phyloP scores from a whole-genome alignment of 2,329 filamentous ascomycete genomes.

The Sclerotinia trifoliorum region DNA sequence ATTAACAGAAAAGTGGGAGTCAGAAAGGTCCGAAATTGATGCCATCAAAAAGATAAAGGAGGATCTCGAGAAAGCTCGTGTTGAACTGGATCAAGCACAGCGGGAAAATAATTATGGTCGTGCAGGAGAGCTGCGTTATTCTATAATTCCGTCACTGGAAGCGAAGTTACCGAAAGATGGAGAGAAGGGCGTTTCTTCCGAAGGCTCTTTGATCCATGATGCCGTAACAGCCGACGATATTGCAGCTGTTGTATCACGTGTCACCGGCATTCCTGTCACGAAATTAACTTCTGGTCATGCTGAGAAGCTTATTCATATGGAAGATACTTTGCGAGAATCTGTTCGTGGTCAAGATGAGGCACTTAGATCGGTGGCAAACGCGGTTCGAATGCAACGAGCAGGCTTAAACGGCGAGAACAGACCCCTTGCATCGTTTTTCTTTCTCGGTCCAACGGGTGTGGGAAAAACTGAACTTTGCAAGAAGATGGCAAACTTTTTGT shows the following conservation, averaged over 20 bases:
- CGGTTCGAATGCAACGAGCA: slow-evolving; percentile 89
- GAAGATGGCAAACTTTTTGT: slow-evolving; percentile 89
- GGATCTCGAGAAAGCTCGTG: slow-evolving; percentile 79
- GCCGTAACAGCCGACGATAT: slow-evolving; percentile 96
- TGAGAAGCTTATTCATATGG: slow-evolving; percentile 94
- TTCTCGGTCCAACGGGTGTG: slow-evolving; percentile 92
- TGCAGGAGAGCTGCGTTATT: slow-evolving; percentile 88
- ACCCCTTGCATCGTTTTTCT: slow-evolving; percentile 94
- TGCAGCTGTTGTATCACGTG: slow-evolving; percentile 82
- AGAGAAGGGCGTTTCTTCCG: slow-evolving; percentile 39
- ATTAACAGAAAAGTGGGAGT: slow-evolving; percentile 83
- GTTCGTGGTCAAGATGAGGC: slow-evolving; percentile 95
- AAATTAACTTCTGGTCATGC: slow-evolving; percentile 93
- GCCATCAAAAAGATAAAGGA: slow-evolving; percentile 83
- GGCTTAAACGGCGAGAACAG: slow-evolving; percentile 89
- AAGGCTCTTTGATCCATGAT: slow-evolving; percentile 74
- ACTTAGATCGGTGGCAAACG: slow-evolving; percentile 84
- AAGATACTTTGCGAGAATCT: slow-evolving; percentile 78
- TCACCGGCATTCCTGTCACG: slow-evolving; percentile 78
- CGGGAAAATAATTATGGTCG: slow-evolving; percentile 83
- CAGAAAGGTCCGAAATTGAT: slow-evolving; percentile 82
- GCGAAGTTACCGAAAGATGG: slow-evolving; percentile 75
- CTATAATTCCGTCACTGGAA: slow-evolving; percentile 79
- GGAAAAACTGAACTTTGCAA: slow-evolving; percentile 98
- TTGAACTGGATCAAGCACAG: slow-evolving; percentile 81